Percentiles rank a stretch among this genome's conserved stretches.
Evolutionary conservation across 805 yeast genomes (phyloP).

Genomic region (Sungouiozyma intestinalis): DNA sequence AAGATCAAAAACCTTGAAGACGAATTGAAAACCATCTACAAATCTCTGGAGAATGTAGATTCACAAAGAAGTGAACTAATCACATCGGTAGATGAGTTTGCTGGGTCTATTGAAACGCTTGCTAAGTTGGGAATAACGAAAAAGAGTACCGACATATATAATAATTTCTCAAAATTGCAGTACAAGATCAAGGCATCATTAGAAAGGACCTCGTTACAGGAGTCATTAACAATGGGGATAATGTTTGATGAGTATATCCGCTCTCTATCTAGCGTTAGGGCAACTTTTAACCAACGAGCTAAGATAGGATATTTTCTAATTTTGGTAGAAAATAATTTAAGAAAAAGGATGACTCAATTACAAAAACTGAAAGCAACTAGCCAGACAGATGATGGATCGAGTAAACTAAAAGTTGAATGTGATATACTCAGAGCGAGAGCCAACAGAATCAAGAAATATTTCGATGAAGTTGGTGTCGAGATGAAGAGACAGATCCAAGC

Average conservation of each 20-base stretch:
- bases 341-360: conserved; percentile 36
- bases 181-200: conserved; percentile 58
- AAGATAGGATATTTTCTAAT: conserved; percentile 40
- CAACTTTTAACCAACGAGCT: conserved; percentile 64
- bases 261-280: conserved; percentile 60
- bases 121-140: conserved; percentile 68
- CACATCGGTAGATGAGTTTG: conserved; percentile 56
- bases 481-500: conserved; percentile 55
- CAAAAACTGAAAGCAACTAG: conserved; percentile 38
- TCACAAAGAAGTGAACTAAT: conserved; percentile 68
- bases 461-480: conserved; percentile 50
- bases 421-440: conserved; percentile 44
- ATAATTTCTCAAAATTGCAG: conserved; percentile 65
- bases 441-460: conserved; percentile 43
- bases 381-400: conserved; percentile 44
- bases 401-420: conserved; percentile 48
- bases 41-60: conserved; percentile 63
- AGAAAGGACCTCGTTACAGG: conserved; percentile 73
- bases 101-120: conserved; percentile 45
- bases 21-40: conserved; percentile 58
- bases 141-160: conserved; percentile 50
- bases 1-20: conserved; percentile 63
- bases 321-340: conserved; percentile 38
- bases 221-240: conserved; percentile 73
- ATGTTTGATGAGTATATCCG: conserved; percentile 84